These are phyloP conservation scores for Mucuna pruriens DNA, from an alignment of 306 rosid species.

Conservation along the genomic window DNA sequence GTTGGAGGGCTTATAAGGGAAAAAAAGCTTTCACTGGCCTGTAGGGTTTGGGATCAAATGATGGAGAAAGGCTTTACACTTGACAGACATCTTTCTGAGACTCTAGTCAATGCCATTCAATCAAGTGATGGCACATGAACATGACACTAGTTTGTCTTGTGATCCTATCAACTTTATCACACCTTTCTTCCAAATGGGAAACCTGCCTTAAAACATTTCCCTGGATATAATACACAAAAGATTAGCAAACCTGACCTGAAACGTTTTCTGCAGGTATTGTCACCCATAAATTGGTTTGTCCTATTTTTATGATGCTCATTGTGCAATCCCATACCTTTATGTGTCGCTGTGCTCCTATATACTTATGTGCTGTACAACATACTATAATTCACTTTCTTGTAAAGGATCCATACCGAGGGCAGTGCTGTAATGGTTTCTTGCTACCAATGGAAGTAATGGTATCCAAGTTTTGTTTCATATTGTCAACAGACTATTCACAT, in stretches of 20 bases:
- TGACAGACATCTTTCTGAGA: slow-evolving; percentile 61
- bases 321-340: slow-evolving; percentile 28
- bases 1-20: slow-evolving; percentile 78
- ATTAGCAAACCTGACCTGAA: slow-evolving; percentile 24
- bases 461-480: slow-evolving; percentile 27
- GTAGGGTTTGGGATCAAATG: slow-evolving; percentile 92
- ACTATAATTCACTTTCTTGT: slow-evolving; percentile 15
- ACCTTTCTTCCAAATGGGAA: slow-evolving; percentile 31
- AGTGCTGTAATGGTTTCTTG: slow-evolving; percentile 24
- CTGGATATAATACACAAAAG: not conserved
- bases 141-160: slow-evolving; percentile 36
- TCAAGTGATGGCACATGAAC: slow-evolving; percentile 53
- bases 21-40: slow-evolving; percentile 64
- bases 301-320: slow-evolving; percentile 29
- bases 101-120: slow-evolving; percentile 64
- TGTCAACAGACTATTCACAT: slow-evolving; percentile 12
- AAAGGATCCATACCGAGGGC: slow-evolving; percentile 10
- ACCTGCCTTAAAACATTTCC: not conserved
- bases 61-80: slow-evolving; percentile 96
- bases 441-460: slow-evolving; percentile 24
- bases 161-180: slow-evolving; percentile 33
- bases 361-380: slow-evolving; percentile 24
- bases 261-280: slow-evolving; percentile 38
- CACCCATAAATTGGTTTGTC: slow-evolving; percentile 31
- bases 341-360: slow-evolving; percentile 3